phyloP scores from a whole-genome alignment of 345 rosid species.

The Eucalyptus cladocalyx region DNA sequence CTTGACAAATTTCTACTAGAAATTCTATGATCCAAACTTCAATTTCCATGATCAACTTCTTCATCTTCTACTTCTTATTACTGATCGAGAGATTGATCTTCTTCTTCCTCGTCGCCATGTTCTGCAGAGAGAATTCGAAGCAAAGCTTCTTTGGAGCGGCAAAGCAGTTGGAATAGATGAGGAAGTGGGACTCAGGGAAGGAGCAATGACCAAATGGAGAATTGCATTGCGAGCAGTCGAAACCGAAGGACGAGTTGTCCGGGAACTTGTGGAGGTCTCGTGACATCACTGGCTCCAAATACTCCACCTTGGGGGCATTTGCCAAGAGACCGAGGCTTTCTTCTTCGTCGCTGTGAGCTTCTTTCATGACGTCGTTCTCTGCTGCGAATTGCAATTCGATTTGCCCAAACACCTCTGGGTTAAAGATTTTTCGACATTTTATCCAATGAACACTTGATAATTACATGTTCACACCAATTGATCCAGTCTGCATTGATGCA shows the following conservation, averaged over 20 bases:
- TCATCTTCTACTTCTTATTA: neutral
- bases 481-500: too few relatives aligned
- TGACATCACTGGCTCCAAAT: too few relatives aligned
- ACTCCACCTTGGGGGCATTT: too few relatives aligned
- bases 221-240: conserved; percentile 39
- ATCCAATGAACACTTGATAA: neutral
- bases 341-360: too few relatives aligned
- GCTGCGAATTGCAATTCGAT: too few relatives aligned
- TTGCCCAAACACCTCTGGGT: too few relatives aligned
- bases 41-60: neutral
- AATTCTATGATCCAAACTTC: neutral
- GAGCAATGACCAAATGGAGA: conserved; percentile 86
- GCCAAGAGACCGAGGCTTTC: too few relatives aligned
- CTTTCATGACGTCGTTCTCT: conserved; percentile 24
- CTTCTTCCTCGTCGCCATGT: conserved; percentile 3
- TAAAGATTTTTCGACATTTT: too few relatives aligned
- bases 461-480: neutral
- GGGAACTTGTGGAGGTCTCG: conserved; percentile 41
- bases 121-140: neutral
- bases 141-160: conserved; percentile 11
- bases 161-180: conserved; percentile 19
- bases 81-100: neutral
- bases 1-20: neutral
- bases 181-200: conserved; percentile 32
- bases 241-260: conserved; percentile 57